Base-by-base conservation (phyloP, 1,139 yeast species). In the Casaregolazyma lundiana region DNA sequence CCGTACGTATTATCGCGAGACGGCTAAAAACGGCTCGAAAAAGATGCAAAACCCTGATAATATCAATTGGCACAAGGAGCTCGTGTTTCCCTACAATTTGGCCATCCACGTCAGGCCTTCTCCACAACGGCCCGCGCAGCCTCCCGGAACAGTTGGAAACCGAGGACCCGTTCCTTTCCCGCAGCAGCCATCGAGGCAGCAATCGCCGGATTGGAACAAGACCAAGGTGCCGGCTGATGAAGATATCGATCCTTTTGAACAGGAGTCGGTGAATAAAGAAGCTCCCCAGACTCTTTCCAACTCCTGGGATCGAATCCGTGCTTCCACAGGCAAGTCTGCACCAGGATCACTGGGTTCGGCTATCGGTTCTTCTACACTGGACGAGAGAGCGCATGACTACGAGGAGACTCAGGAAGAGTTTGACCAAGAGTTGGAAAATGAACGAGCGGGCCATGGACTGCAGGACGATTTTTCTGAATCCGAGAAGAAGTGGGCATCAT, bases 381-480 rank as follows among this genome's bases (percentile, higher is more conserved):
- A 21, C 15, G 34, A 24, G 41, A 24, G 26, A 17, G 30, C 20
- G 11, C 38, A 35, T 38, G 36, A 45, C 30, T 19, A 38, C 39
- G 13, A 34, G 22, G 24, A 44, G 36, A 16, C 44, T 34, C 38
- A 32, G 26, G 49, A 46, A 38, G 53, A 53, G 46, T 63, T 63
- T 46, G 67, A 62, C 44, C 53, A 48, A 9, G 58, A 60, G 26
- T 40, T 62, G 24, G 66, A 60, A 38, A 53, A 53, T 16, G 66
- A 63, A 43, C 53, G 66, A 17, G 52, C 50, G 5, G 63, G 60
- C n/a, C 49, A 46, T 34, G 57, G 55, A 2, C 47, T 50, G 22
- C 40, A 41, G 17, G 66, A 62, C 45, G 66, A 62, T 42, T 63
- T 63, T 48, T 44, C 61, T n/a, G 63, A 61, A 34, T 49, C 59